Evolutionary conservation across 1,284 basidiomycete species (phyloP), one percentile per base, ranked within the genome.

Genomic region (Trichosporon inkin): DNA sequence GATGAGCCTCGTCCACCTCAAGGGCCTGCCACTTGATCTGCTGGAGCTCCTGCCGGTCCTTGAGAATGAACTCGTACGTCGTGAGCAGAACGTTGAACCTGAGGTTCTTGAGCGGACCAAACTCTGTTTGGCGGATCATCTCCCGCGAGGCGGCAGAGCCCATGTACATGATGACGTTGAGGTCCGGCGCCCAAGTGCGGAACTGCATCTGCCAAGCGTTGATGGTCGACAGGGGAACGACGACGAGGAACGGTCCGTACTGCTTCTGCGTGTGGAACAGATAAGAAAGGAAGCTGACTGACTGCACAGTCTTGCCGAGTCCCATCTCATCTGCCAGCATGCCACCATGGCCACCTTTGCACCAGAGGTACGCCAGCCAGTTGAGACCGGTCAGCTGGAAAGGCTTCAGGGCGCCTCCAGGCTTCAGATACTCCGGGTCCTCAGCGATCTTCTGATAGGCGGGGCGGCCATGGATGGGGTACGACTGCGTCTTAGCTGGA

Each of bases 171-270:
- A 99, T 90, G 61, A 96, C 92, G 79, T 98, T 98, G 73, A 99
- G 82, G 64, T 95, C 94, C 5, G 96, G 95, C 2, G 94, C 92
- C 96, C 96, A 99, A 22, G 86, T 84, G 47, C 86, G 85, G 78
- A 99, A 97, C 76, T 99, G 94, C 67, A 85, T 87, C 79, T 96
- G 93, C 96, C 96, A 99, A 16, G 96, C 93, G 2, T 93, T 93
- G 69, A 99, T 92, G 6, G 96, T 99, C 6, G 94, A 99, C 4
- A 99, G 84, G 1, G 96, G 96, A 14, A 99, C 96, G 67, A 99
- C 95, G 65, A 99, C 92, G 53, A 99, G 84, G 84, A 94, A 97
- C 1, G 96, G 96, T 0, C 96, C 96, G 75, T 91, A 97, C 77
- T 99, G 95, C 60, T 89, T 85, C 80, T 89, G 83, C 66, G 90